Conservation (phyloP, 768 basidiomycete species). For the Aureoboletus auriporus region DNA sequence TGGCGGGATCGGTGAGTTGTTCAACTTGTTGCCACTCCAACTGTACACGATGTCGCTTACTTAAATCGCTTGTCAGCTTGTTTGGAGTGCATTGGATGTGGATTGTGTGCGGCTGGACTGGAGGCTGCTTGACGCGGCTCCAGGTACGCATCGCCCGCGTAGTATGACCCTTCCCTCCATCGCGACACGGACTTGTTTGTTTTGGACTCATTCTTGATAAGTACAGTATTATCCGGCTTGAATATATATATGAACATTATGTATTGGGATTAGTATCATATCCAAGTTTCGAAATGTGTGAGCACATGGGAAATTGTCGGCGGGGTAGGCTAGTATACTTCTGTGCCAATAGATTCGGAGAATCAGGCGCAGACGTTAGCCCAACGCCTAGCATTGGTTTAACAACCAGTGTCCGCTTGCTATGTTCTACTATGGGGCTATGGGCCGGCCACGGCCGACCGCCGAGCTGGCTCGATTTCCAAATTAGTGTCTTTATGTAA, state of each 20-base stretch:
- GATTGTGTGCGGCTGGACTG: conserved; percentile 54
- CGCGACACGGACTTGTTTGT: too few species aligned
- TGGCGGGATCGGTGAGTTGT: conserved; percentile 55
- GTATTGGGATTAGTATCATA: neutral
- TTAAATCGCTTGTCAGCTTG: conserved; percentile 40
- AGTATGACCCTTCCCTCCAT: too few species aligned
- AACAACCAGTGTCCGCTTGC: too few species aligned
- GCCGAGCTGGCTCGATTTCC: conserved; percentile 16
- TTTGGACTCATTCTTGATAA: too few species aligned
- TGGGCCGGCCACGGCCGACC: neutral
- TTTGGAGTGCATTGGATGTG: conserved; percentile 67
- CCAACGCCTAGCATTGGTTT: too few species aligned
- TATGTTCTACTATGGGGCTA: too few species aligned
- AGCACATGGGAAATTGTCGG: neutral
- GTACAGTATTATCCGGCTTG: neutral
- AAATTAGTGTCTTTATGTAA: neutral
- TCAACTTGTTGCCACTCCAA: neutral
- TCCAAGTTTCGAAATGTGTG: neutral
- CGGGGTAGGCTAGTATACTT: too few species aligned
- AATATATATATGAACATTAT: neutral
- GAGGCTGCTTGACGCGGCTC: conserved; percentile 10
- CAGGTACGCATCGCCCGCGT: neutral
- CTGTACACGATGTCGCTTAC: conserved; percentile 3
- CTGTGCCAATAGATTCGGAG: too few species aligned
- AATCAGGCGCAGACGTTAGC: too few species aligned